A percentile compares a stretch with the other conserved stretches of the same genome.
These are phyloP conservation scores for Daldinia vernicosa DNA, from an alignment of 495 filamentous ascomycete genomes.

Conservation along the genomic window DNA sequence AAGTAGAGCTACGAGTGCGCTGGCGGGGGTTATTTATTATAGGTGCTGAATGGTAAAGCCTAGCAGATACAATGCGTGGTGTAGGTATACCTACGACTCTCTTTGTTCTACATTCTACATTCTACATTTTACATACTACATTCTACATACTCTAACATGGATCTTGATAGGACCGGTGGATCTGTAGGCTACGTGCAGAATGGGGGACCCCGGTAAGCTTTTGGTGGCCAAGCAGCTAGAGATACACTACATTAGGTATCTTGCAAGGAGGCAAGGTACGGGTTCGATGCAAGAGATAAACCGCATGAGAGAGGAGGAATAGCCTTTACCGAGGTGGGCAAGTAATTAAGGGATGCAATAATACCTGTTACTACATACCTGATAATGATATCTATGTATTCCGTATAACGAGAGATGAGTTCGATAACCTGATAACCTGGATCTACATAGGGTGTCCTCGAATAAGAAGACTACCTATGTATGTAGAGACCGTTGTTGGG, in stretches of 20 bases:
- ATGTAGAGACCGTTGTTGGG: neutral
- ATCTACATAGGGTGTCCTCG: slow-evolving; percentile 3
- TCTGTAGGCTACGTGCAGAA: slow-evolving; percentile 5
- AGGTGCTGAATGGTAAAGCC: too few species aligned
- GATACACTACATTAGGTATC: neutral
- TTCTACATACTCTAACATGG: slow-evolving; percentile 19
- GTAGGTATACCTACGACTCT: neutral
- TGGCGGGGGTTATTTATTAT: slow-evolving; percentile 34
- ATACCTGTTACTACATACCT: too few species aligned
- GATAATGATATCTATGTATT: neutral
- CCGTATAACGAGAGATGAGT: neutral
- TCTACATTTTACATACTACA: neutral
- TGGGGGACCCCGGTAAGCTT: neutral
- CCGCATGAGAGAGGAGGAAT: slow-evolving; percentile 5
- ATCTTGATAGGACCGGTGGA: slow-evolving; percentile 32
- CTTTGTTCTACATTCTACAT: neutral
- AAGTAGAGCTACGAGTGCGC: slow-evolving; percentile 23
- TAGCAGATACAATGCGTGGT: neutral
- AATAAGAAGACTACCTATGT: too few species aligned
- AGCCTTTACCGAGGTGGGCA: neutral
- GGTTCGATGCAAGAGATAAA: neutral
- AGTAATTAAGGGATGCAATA: neutral
- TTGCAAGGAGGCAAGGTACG: neutral
- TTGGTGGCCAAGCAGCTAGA: neutral
- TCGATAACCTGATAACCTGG: neutral